Base-by-base conservation (phyloP, 208 protist species). In the Acanthamoeba royreba region DNA sequence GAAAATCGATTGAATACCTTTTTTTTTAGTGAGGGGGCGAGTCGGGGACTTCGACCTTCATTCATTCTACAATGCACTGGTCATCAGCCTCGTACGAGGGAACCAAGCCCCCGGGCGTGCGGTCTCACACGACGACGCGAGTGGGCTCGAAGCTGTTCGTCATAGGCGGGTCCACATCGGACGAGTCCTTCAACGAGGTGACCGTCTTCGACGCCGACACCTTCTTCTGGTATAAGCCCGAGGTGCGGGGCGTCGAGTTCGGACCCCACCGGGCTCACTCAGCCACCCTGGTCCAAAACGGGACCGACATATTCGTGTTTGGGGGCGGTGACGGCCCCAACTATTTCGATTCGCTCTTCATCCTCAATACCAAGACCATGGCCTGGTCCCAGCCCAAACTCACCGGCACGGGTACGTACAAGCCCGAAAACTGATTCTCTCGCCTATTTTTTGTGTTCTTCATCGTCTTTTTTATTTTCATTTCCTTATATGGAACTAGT, bases 61-160 rank as follows among this genome's bases (percentile, higher is more conserved):
- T n/a, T n/a, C n/a, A n/a, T n/a, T n/a, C n/a, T n/a, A n/a, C n/a
- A 8, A 86, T 86, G 74, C 45, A 86, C 40, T 86, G 74, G 74
- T 86, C 74, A 17, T 46, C 40, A 33, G 74, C 74, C 42, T 13
- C 74, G 45, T 55, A 46, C 33, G 43, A 86, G 40, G 74, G 74
- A 8, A 46, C 40, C 17, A 86, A 46, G 74, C 74, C 74, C 22
- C 74, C 22, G 31, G 43, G 43, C 11, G 74, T 86, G 43, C 74
- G 74, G 17, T 86, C 74, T n/a, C 89, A 93, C 66, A 69, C 89
- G 2, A 49, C 66, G 13, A 83, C 58, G n/a, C 89, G 52, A 7
- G 89, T 93, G 11, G 89, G 89, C 5, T 63, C 58, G 28, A 79
- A 93, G 69, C 19, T 93, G 25, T 93, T 79, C 46, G 40, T 93